Evolutionary conservation across 2,329 filamentous ascomycete genomes (phyloP), one percentile per base, ranked within the genome.

Genomic region (Epichloe baconii): DNA sequence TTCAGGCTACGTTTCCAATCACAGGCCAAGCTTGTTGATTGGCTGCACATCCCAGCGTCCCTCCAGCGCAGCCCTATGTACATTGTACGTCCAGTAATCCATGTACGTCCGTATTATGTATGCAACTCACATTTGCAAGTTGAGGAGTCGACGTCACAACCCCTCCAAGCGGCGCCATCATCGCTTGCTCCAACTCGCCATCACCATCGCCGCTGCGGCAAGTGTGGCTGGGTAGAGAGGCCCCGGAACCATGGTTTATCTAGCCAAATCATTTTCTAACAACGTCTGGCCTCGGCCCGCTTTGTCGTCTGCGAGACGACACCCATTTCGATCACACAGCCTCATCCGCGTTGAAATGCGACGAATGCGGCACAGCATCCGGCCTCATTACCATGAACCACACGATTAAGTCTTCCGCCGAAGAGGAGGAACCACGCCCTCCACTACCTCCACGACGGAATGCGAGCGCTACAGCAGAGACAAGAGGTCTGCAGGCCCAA

Each of bases 401-500:
- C 48, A 64, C 63, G 50, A 59, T 57, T 52, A 54, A 50, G 49
- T 55, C 63, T 45, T 52, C 54, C 52, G 62, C 50, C 14, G 46
- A 45, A 17, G 50, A 66, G 55, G 72, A 74, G 61, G 73, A 73
- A 51, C 68, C 67, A 19, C 75, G 73, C 50, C 77, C 77, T 55
- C 77, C 77, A 49, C 69, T 80, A 49, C 78, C 78, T n/a, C 75
- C 78, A 31, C 71, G 76, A 52, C 72, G 72, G 45, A 57, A 64
- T 21, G 66, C 65, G 26, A 68, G 61, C 49, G 55, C 62, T 43
- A 58, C 65, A 41, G 46, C 68, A 54, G 64, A 76, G 54, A 10
- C 68, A 44, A 58, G 67, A 67, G 55, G 68, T 66, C 61, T 73
- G 50, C 74, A 71, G 56, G 82, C 85, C 2, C 82, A 80, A 53